Evolutionary conservation across 805 yeast genomes (phyloP).

Genomic region (Starmerella cellae): DNA sequence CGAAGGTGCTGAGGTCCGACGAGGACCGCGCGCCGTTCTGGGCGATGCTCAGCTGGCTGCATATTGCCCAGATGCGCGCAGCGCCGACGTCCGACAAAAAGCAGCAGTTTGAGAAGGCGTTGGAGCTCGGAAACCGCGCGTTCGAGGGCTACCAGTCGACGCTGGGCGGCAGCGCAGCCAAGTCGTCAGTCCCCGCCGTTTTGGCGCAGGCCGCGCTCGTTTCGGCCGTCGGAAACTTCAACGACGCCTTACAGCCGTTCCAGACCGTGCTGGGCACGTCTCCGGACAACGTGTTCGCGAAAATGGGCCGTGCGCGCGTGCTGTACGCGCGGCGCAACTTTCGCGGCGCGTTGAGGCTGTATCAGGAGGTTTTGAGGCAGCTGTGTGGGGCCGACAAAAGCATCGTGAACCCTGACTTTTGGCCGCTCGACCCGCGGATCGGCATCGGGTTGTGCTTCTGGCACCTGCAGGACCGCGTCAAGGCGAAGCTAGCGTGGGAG

Average conservation of each 20-base stretch:
- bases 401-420: not conserved
- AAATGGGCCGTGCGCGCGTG: constrained; percentile 74
- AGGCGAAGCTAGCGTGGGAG: constrained; percentile 75
- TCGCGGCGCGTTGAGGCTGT: constrained; percentile 58
- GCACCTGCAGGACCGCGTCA: constrained; percentile 62
- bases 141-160: constrained; percentile 36
- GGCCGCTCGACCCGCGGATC: constrained; percentile 42
- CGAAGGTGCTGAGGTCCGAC: constrained; percentile 21
- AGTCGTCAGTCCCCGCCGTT: constrained; percentile 35
- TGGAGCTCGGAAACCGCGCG: constrained; percentile 30
- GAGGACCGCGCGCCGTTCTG: constrained; percentile 42
- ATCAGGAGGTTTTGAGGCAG: constrained; percentile 65
- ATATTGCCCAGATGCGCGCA: constrained; percentile 25
- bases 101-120: constrained; percentile 31
- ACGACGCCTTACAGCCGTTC: constrained; percentile 55
- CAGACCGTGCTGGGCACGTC: constrained; percentile 41
- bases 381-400: constrained; percentile 58
- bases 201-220: constrained; percentile 58
- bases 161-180: constrained; percentile 22
- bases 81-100: constrained; percentile 21
- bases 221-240: constrained; percentile 47
- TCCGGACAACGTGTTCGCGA: constrained; percentile 58
- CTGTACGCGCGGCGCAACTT: constrained; percentile 61
- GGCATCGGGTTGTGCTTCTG: constrained; percentile 93
- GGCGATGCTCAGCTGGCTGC: constrained; percentile 62